Evolutionary conservation across 306 rosid species (phyloP).

Genomic region (Cucumis hystrix): DNA sequence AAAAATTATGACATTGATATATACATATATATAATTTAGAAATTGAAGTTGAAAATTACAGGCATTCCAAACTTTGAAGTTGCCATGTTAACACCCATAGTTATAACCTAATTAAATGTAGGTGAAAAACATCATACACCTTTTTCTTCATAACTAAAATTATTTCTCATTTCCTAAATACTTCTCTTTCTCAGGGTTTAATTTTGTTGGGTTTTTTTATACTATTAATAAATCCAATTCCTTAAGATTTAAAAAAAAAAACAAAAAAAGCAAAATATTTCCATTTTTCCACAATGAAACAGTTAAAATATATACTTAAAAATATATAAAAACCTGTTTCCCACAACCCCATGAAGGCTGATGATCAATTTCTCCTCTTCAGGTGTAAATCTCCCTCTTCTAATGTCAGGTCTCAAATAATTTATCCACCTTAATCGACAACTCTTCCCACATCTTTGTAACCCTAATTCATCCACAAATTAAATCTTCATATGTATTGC

Average conservation of each 20-base stretch:
- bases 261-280: too few relatives aligned
- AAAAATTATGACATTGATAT: neutral
- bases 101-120: neutral
- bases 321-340: conserved; percentile 52
- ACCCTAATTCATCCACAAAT: conserved; percentile 30
- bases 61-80: conserved; percentile 2
- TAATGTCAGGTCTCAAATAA: conserved; percentile 94
- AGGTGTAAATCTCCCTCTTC: conserved; percentile 90
- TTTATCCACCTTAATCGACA: conserved; percentile 95
- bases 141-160: neutral
- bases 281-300: neutral
- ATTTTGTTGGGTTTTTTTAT: neutral
- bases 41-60: neutral
- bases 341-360: conserved; percentile 91
- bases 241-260: neutral
- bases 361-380: conserved; percentile 94
- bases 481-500: neutral
- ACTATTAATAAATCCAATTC: neutral
- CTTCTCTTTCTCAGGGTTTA: neutral
- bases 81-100: neutral
- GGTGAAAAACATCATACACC: neutral
- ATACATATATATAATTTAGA: neutral
- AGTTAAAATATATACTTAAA: neutral
- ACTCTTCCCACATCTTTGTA: conserved; percentile 97
- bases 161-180: neutral